Conservation (phyloP, 1,284 basidiomycete genomes). For the Paramarasmius palmivorus region DNA sequence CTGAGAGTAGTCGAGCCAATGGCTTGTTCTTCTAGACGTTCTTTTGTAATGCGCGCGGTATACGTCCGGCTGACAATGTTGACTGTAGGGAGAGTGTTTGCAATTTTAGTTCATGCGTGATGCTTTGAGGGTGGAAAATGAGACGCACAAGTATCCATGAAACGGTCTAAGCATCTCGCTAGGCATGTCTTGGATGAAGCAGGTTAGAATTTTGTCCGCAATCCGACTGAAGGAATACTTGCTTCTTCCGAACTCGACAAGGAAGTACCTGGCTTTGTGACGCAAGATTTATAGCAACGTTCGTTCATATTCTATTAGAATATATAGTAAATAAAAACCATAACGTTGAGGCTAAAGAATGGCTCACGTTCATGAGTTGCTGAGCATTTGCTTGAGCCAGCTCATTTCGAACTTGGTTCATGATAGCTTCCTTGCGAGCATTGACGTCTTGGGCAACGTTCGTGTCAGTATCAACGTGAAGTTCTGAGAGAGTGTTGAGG, state of each 20-base stretch:
- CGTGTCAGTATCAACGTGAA: slow-evolving; percentile 4
- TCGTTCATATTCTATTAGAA: slow-evolving; percentile 68
- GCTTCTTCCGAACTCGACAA: slow-evolving; percentile 78
- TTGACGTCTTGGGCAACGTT: slow-evolving; percentile 44
- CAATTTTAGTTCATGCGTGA: not conserved
- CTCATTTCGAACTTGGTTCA: slow-evolving; percentile 70
- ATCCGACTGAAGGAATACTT: slow-evolving; percentile 16
- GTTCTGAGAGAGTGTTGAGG: slow-evolving; percentile 6
- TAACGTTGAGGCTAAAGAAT: slow-evolving; percentile 19
- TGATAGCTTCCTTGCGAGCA: slow-evolving; percentile 68
- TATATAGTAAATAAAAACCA: slow-evolving; percentile 2
- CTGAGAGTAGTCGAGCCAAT: not conserved
- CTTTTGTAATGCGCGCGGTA: slow-evolving; percentile 54
- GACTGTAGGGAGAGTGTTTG: slow-evolving; percentile 42
- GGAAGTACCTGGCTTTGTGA: slow-evolving; percentile 74
- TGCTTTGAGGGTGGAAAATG: slow-evolving; percentile 2
- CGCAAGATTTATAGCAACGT: slow-evolving; percentile 75
- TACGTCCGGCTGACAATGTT: slow-evolving; percentile 75
- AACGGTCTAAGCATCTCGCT: slow-evolving; percentile 74
- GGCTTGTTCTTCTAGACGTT: slow-evolving; percentile 25
- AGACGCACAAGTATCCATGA: slow-evolving; percentile 81
- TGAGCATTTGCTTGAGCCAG: slow-evolving; percentile 77
- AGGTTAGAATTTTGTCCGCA: not conserved
- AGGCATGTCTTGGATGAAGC: slow-evolving; percentile 61
- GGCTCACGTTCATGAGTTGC: slow-evolving; percentile 72